Evolutionary conservation across 2,329 filamentous ascomycete genomes (phyloP).

Genomic region (Penicillium sp.): DNA sequence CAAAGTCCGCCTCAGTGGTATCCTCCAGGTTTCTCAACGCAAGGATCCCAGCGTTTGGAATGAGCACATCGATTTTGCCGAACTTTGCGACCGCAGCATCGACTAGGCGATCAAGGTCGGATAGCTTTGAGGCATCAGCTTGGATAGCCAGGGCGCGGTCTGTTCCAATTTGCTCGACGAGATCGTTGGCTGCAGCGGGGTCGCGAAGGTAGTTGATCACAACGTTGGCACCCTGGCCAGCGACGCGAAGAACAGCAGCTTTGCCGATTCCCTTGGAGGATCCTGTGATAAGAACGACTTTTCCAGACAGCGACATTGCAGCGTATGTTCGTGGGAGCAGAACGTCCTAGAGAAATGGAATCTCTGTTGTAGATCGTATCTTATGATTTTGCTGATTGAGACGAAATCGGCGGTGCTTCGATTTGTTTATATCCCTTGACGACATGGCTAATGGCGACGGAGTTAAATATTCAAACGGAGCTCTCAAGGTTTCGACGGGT

Average conservation of each 20-base stretch:
- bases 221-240: conserved; percentile 46
- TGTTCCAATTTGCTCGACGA: conserved; percentile 51
- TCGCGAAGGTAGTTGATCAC: conserved; percentile 61
- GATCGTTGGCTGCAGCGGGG: conserved; percentile 54
- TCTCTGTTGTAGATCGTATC: neutral
- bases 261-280: conserved; percentile 45
- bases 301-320: conserved; percentile 29
- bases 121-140: conserved; percentile 54
- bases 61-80: conserved; percentile 60
- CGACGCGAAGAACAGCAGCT: conserved; percentile 41
- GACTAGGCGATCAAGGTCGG: conserved; percentile 54
- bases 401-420: neutral
- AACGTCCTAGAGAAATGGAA: neutral
- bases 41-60: conserved; percentile 59
- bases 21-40: conserved; percentile 52
- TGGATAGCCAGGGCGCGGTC: conserved; percentile 56
- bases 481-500: neutral
- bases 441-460: neutral
- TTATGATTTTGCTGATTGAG: neutral
- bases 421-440: neutral
- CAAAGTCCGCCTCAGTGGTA: conserved; percentile 55
- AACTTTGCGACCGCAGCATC: conserved; percentile 52
- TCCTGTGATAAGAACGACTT: conserved; percentile 44
- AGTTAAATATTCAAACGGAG: neutral
- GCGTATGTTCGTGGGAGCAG: neutral